Evolutionary conservation across 495 filamentous ascomycete species (phyloP).

Genomic region (Trypethelium eluteriae): DNA sequence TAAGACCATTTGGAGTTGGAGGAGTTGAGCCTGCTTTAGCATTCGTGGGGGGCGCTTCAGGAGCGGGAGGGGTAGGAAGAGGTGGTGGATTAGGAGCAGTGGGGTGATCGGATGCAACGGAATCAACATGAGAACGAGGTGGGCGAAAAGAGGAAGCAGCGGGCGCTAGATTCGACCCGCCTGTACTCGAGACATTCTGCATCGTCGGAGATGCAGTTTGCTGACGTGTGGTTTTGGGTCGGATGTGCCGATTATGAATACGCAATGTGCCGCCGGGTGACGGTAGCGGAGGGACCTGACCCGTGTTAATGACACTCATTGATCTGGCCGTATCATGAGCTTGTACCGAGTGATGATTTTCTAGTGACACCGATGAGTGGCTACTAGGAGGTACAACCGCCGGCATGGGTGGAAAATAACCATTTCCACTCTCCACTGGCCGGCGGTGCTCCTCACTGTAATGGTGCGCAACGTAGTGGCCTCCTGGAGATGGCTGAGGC

Average conservation of each 20-base stretch:
- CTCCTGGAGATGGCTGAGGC: conserved; percentile 69
- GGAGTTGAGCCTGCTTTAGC: conserved; percentile 44
- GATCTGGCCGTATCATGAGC: conserved; percentile 33
- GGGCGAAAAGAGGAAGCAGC: conserved; percentile 9
- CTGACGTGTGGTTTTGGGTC: conserved; percentile 59
- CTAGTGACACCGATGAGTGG: conserved; percentile 35
- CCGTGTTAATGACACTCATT: conserved; percentile 72
- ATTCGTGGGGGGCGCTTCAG: conserved; percentile 34
- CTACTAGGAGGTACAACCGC: conserved; percentile 34
- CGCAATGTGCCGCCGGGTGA: conserved; percentile 61
- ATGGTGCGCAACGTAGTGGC: conserved; percentile 46
- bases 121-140: conserved; percentile 16
- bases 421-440: conserved; percentile 64
- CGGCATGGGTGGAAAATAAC: conserved; percentile 89
- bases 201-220: conserved; percentile 77
- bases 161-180: background rate
- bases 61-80: conserved; percentile 51
- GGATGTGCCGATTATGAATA: conserved; percentile 40
- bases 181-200: background rate
- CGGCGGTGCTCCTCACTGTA: conserved; percentile 52
- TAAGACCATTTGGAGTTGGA: conserved; percentile 40
- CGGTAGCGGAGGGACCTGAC: conserved; percentile 70
- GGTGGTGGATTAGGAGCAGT: conserved; percentile 41
- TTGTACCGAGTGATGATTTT: conserved; percentile 8
- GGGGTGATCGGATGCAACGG: conserved; percentile 19